Conservation (phyloP, 1,284 basidiomycete genomes). For the Athelia psychrophila region DNA sequence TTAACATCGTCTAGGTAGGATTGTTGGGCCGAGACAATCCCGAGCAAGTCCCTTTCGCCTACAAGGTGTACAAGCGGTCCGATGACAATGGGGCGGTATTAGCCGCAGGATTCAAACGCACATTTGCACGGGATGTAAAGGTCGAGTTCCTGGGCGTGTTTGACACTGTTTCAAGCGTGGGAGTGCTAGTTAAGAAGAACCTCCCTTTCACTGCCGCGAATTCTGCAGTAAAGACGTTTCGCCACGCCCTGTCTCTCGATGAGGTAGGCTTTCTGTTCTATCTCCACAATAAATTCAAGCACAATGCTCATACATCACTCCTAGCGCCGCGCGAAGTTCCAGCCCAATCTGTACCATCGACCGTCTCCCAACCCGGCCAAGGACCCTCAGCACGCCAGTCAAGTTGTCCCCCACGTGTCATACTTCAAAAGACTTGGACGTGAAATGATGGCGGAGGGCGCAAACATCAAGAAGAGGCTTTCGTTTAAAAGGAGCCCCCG, state of each 20-base stretch:
- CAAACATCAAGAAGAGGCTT: background rate
- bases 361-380: constrained; percentile 19
- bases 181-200: constrained; percentile 47
- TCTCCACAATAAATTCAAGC: constrained; percentile 7
- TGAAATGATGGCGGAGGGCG: constrained; percentile 10
- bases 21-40: constrained; percentile 33
- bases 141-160: constrained; percentile 69
- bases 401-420: background rate
- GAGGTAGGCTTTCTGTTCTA: constrained; percentile 35
- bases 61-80: constrained; percentile 34
- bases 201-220: constrained; percentile 66
- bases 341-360: constrained; percentile 51
- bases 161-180: constrained; percentile 70
- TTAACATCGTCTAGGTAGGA: constrained; percentile 27
- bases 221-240: constrained; percentile 51
- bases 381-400: constrained; percentile 16
- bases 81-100: constrained; percentile 38
- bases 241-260: constrained; percentile 64
- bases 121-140: constrained; percentile 57
- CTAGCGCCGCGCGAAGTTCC: constrained; percentile 54
- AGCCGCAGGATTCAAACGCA: constrained; percentile 59
- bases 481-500: constrained; percentile 23
- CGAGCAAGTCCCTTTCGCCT: constrained; percentile 47
- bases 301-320: background rate
- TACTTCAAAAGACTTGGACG: constrained; percentile 12